These are phyloP conservation scores for Aspergillus bridgeri DNA, from an alignment of 495 filamentous ascomycete species.

Conservation along the genomic window DNA sequence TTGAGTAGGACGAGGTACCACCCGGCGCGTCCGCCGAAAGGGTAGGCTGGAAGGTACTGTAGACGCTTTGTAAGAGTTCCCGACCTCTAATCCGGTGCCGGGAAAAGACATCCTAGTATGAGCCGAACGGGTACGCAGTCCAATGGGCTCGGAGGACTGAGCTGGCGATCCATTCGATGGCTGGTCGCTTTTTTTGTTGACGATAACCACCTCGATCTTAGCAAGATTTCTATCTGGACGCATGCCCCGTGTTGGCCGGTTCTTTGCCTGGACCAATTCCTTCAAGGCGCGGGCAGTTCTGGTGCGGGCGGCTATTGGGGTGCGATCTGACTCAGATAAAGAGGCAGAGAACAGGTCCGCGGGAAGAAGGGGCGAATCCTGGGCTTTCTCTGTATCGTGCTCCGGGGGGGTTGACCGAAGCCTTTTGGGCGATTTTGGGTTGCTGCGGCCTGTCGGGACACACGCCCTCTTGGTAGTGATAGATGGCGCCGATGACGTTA, in stretches of 20 bases:
- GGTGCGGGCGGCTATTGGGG: constrained; percentile 22
- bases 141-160: neutral
- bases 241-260: neutral
- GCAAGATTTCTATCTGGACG: constrained; percentile 1
- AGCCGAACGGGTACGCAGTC: constrained; percentile 5
- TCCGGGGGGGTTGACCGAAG: constrained; percentile 14
- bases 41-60: neutral
- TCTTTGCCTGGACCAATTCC: constrained; percentile 17
- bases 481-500: constrained; percentile 34
- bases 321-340: constrained; percentile 9
- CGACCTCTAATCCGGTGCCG: neutral
- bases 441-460: constrained; percentile 12
- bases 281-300: constrained; percentile 20
- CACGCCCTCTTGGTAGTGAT: constrained; percentile 22
- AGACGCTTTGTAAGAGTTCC: neutral
- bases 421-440: constrained; percentile 27
- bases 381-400: neutral
- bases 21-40: neutral
- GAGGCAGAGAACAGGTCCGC: constrained; percentile 1
- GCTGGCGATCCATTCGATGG: neutral
- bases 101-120: constrained; percentile 1
- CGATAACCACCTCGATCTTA: constrained; percentile 39
- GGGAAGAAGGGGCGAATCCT: neutral
- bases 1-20: constrained; percentile 31
- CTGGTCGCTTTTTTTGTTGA: constrained; percentile 24